Conservation (phyloP, 2,329 filamentous ascomycete species). For the Colletotrichum tanaceti region DNA sequence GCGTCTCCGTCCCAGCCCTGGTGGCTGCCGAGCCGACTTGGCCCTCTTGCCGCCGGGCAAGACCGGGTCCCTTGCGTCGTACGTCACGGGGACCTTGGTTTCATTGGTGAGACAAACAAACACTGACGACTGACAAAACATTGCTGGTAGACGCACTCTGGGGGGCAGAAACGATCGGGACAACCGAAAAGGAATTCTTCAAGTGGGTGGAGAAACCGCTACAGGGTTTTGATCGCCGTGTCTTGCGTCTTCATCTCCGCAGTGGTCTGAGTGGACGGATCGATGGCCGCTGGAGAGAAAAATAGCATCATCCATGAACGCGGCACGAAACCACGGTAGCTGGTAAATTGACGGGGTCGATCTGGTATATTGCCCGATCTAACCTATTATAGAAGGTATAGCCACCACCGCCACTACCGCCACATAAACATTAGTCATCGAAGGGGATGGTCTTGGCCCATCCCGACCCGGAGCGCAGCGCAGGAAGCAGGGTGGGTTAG, state of each 20-base stretch:
- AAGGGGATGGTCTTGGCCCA: no score
- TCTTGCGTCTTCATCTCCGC: slow-evolving; percentile 12
- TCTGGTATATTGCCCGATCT: no score
- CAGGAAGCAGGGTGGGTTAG: no score
- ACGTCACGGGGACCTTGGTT: slow-evolving; percentile 10
- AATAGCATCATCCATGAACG: slow-evolving; percentile 22
- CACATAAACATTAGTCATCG: no score
- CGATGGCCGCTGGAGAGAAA: slow-evolving; percentile 27
- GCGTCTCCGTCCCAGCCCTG: slow-evolving; percentile 35
- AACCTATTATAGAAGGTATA: no score
- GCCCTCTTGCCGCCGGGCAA: slow-evolving; percentile 32
- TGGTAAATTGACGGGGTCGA: no score
- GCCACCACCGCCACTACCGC: no score
- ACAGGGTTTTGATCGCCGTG: slow-evolving; percentile 1
- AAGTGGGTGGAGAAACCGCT: slow-evolving; percentile 12
- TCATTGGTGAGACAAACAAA: slow-evolving; percentile 36
- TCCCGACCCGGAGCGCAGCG: no score
- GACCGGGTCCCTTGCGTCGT: slow-evolving; percentile 36
- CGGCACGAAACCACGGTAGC: neutral
- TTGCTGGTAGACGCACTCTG: slow-evolving; percentile 5
- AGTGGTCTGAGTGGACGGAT: slow-evolving; percentile 21
- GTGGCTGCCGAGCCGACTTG: slow-evolving; percentile 37
- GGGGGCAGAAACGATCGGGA: neutral
- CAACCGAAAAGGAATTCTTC: neutral
- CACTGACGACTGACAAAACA: slow-evolving; percentile 7